Evolutionary conservation across 495 filamentous ascomycete genomes (phyloP).

Genomic region (Lentithecium fluviatile): DNA sequence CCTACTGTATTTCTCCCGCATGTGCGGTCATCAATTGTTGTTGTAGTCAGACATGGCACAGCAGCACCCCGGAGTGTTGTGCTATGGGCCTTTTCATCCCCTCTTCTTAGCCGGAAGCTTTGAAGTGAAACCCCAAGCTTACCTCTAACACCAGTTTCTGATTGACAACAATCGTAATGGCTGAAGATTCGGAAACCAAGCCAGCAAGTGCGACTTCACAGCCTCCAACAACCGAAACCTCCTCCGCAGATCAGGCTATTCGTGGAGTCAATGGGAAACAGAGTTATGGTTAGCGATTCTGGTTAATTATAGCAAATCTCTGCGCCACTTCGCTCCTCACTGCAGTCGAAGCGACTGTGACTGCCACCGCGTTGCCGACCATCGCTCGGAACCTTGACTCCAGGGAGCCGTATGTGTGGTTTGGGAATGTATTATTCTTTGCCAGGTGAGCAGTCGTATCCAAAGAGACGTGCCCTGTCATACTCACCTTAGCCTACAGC

Average conservation of each 20-base stretch:
- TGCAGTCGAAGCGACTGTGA: slow-evolving; percentile 2
- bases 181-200: no score
- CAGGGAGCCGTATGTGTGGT: slow-evolving; percentile 4
- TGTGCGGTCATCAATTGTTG: no score
- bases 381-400: neutral
- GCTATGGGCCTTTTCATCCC: no score
- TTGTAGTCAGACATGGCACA: no score
- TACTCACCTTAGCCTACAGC: neutral
- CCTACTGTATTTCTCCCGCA: no score
- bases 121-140: no score
- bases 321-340: slow-evolving; percentile 7
- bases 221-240: neutral
- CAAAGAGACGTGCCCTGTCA: neutral
- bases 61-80: no score
- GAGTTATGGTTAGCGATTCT: slow-evolving; percentile 7
- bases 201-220: no score
- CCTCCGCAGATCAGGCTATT: neutral
- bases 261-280: neutral
- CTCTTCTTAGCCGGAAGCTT: no score
- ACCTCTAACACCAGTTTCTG: no score
- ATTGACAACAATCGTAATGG: no score
- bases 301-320: slow-evolving; percentile 2
- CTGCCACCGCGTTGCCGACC: neutral
- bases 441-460: neutral
- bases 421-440: slow-evolving; percentile 3